phyloP scores from a whole-genome alignment of 129 eudicot species.

The Daucus carota region DNA sequence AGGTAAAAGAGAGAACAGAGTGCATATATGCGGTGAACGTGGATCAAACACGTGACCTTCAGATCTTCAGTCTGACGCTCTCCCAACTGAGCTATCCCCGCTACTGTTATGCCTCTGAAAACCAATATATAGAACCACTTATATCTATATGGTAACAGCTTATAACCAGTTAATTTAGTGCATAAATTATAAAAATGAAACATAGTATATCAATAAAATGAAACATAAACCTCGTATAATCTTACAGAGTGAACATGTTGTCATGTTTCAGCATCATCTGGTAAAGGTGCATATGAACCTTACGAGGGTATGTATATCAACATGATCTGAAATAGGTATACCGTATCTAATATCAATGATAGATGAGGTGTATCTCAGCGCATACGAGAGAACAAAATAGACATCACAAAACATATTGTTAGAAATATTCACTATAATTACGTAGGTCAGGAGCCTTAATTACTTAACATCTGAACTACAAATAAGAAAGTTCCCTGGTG shows the following conservation, averaged over 20 bases:
- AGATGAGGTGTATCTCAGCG: not conserved
- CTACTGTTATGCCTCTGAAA: not conserved
- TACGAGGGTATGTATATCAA: not conserved
- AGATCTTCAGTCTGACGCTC: slow-evolving; percentile 98
- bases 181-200: too few relatives aligned
- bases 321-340: not conserved
- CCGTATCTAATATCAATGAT: not conserved
- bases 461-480: not conserved
- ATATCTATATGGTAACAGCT: not conserved
- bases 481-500: not conserved
- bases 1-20: too few relatives aligned
- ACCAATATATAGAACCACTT: not conserved
- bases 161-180: too few relatives aligned
- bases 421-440: not conserved
- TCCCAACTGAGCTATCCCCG: slow-evolving; percentile 99
- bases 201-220: too few relatives aligned
- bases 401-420: not conserved
- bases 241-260: not conserved
- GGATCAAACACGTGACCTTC: slow-evolving; percentile 99
- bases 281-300: not conserved
- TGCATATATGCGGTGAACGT: slow-evolving; percentile 75
- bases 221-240: too few relatives aligned
- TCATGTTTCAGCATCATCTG: not conserved
- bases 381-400: not conserved
- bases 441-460: too few relatives aligned